Conservation (phyloP, 495 filamentous ascomycete genomes). For the Tuber calosporum region DNA sequence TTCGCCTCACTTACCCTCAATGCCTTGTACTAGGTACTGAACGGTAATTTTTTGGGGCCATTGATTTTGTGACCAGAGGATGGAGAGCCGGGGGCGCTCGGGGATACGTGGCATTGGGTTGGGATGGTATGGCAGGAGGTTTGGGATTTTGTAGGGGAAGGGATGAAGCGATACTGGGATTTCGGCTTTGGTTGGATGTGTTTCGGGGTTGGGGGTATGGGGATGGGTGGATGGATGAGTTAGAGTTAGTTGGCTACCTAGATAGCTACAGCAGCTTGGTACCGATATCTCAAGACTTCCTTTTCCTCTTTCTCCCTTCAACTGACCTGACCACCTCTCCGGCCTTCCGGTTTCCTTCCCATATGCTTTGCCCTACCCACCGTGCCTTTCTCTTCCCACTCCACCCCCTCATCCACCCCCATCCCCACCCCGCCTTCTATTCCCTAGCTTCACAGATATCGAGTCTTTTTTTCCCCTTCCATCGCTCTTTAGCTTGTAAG, state of each 20-base stretch:
- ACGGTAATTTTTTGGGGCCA: background rate
- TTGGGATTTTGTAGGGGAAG: background rate
- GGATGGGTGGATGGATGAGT: background rate
- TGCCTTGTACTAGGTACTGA: no score
- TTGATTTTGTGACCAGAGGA: background rate
- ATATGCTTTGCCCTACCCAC: background rate
- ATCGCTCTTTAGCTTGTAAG: background rate
- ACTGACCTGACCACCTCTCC: background rate
- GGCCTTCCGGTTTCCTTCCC: background rate
- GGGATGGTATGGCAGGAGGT: background rate
- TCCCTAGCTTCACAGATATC: background rate
- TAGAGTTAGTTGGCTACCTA: background rate
- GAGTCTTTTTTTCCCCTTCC: background rate
- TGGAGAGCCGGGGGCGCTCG: background rate
- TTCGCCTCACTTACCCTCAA: no score
- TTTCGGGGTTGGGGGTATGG: background rate
- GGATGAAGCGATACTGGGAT: background rate
- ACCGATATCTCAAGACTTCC: background rate
- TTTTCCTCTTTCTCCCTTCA: background rate
- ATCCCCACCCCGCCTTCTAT: constrained; percentile 1
- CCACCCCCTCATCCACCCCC: background rate
- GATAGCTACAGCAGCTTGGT: background rate
- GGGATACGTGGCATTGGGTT: constrained; percentile 4
- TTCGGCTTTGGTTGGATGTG: background rate
- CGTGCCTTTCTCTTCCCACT: background rate